These are phyloP conservation scores for Saturnispora saitoi DNA, from an alignment of 805 yeast genomes.

Conservation along the genomic window DNA sequence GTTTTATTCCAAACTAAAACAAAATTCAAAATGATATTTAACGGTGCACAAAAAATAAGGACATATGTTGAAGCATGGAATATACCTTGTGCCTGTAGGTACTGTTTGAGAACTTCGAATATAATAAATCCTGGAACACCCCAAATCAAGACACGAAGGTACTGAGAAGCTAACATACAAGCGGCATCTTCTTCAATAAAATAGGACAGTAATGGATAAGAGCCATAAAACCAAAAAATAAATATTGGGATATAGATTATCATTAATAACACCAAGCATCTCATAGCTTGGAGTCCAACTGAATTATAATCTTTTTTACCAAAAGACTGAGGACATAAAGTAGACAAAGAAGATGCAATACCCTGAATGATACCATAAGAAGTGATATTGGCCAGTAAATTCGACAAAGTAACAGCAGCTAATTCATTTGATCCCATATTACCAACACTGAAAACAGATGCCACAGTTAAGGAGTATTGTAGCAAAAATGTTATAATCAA, in stretches of 20 bases:
- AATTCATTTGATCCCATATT: conserved; percentile 49
- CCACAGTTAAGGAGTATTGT: conserved; percentile 45
- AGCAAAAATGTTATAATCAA: conserved; percentile 45
- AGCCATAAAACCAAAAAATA: conserved; percentile 34
- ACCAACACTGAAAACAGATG: conserved; percentile 49
- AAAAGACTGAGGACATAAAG: conserved; percentile 53
- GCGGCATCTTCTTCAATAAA: conserved; percentile 40
- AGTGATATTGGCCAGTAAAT: conserved; percentile 48
- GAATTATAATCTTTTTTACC: conserved; percentile 43
- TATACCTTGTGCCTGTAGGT: conserved; percentile 50
- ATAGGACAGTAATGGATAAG: conserved; percentile 24
- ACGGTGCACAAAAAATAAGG: conserved; percentile 45
- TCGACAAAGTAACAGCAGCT: conserved; percentile 52
- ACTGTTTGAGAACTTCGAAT: conserved; percentile 49
- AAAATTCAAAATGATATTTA: conserved; percentile 40
- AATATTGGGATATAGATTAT: conserved; percentile 32
- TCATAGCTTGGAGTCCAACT: conserved; percentile 44
- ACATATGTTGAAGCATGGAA: conserved; percentile 49
- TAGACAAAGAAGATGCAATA: conserved; percentile 47
- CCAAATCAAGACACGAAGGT: conserved; percentile 37
- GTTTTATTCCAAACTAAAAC: conserved; percentile 35
- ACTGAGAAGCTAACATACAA: conserved; percentile 40
- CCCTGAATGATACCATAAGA: conserved; percentile 51
- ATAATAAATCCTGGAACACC: conserved; percentile 51
- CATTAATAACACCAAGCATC: conserved; percentile 40